These are phyloP conservation scores for Lactarius sanguifluus DNA, from an alignment of 768 basidiomycete species.

Conservation along the genomic window DNA sequence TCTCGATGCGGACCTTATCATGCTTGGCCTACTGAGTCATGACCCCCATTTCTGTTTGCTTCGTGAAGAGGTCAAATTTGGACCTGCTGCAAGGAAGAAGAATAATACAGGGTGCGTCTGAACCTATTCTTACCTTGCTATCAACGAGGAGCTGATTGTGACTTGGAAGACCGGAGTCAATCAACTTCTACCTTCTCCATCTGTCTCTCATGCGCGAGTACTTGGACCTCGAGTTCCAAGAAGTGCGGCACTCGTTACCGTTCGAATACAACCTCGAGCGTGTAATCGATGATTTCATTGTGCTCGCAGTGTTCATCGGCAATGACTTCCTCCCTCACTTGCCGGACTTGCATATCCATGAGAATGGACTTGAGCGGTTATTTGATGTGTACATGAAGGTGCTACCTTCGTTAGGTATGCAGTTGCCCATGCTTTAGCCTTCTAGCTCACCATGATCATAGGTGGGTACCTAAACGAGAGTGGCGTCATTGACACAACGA, in stretches of 20 bases:
- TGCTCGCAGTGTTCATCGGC: conserved; percentile 95
- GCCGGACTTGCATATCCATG: conserved; percentile 96
- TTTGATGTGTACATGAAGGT: conserved; percentile 96
- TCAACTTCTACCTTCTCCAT: conserved; percentile 94
- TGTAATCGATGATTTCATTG: conserved; percentile 96
- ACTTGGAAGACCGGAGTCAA: conserved; percentile 57
- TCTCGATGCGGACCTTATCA: conserved; percentile 96
- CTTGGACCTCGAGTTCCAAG: conserved; percentile 90
- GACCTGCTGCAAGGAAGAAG: conserved; percentile 75
- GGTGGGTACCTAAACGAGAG: conserved; percentile 93
- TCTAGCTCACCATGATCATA: conserved; percentile 33
- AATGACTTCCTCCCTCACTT: conserved; percentile 97
- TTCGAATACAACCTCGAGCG: conserved; percentile 91
- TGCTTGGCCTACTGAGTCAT: conserved; percentile 95
- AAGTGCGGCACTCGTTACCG: conserved; percentile 60
- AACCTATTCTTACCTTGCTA: not conserved
- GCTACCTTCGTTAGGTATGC: conserved; percentile 68
- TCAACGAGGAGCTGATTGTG: not conserved
- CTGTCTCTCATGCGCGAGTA: conserved; percentile 95
- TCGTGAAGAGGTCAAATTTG: conserved; percentile 98
- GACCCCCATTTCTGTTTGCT: conserved; percentile 98
- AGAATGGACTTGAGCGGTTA: conserved; percentile 89
- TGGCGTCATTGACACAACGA: conserved; percentile 74
- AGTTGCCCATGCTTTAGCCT: not conserved
- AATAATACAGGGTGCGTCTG: conserved; percentile 49